Evolutionary conservation across 768 basidiomycete species (phyloP), one percentile per base, ranked within the genome.

Genomic region (Amyloporia xantha): DNA sequence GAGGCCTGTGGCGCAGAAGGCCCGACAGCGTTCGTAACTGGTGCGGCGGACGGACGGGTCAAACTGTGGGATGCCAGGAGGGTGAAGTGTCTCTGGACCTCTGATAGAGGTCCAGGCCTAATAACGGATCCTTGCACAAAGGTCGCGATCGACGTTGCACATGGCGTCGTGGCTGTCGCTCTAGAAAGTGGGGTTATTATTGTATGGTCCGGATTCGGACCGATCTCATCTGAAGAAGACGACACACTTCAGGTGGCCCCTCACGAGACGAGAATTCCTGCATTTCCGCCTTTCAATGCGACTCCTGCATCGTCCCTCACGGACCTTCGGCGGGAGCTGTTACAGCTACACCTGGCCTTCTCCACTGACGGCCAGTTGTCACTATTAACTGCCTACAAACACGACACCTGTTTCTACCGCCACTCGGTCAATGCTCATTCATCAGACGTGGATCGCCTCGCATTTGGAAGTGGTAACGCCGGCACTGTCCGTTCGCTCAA

Each of bases 31-130:
- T 72, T 79, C 33, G 64, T 79, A 30, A 84, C 81, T 4, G 81
- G 69, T 1, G 79, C 77, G 4, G 60, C 68, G 1, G 86, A 91
- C 54, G 86, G 86, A 0, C 65, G 68, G 20, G 73, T 87, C 54
- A 91, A 90, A 61, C 53, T 92, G 2, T 91, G 90, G 90, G 76
- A 84, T 49, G 66, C 74, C 13, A 77, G 72, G 54, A 66, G 66
- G 3, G 62, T 79, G 12, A 56, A 52, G n/a, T 82, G 81, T 50
- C 44, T 83, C 19, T 91, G 86, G 87, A 75, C 79, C 1, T 86
- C 81, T 17, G 65, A 71, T 25, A 68, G 68, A 15, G 48, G 52
- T 1, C 53, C 59, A 26, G 61, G 62, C 10, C 61, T 71, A 12
- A 55, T 74, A 1, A 65, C 70, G 1, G 81, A 84, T 54, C 63